These are phyloP conservation scores for Chimonanthus praecox DNA, from an alignment of 164 flowering plant genomes.

Conservation along the genomic window DNA sequence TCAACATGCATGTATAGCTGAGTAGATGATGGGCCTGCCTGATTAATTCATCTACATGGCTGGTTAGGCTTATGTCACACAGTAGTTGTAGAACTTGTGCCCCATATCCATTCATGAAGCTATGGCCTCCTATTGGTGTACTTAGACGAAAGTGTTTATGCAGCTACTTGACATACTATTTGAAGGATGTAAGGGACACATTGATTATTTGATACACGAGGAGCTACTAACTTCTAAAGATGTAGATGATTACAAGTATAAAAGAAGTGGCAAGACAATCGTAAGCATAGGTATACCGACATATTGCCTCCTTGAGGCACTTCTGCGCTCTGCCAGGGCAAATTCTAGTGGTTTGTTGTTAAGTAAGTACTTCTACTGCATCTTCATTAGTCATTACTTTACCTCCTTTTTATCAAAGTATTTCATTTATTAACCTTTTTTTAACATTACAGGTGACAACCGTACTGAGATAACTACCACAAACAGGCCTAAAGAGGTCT, in stretches of 20 bases:
- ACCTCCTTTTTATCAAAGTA: neutral
- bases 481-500: conserved; percentile 69
- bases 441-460: conserved; percentile 40
- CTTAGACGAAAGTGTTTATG: conserved; percentile 6
- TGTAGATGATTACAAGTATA: conserved; percentile 59
- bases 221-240: conserved; percentile 62
- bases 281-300: conserved; percentile 74
- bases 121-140: neutral
- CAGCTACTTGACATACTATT: conserved; percentile 62
- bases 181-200: conserved; percentile 44
- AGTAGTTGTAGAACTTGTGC: neutral
- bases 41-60: neutral
- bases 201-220: conserved; percentile 48
- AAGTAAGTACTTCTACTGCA: conserved; percentile 39
- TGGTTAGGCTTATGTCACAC: neutral
- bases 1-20: neutral
- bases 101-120: neutral
- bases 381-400: neutral
- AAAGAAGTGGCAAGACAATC: conserved; percentile 34
- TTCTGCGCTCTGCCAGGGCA: conserved; percentile 67
- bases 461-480: conserved; percentile 56
- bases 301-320: conserved; percentile 58
- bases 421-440: neutral
- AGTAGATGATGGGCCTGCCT: neutral
- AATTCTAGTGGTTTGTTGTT: conserved; percentile 58